Base-by-base conservation (phyloP, 2,329 filamentous ascomycete genomes). In the Exophiala sideris region DNA sequence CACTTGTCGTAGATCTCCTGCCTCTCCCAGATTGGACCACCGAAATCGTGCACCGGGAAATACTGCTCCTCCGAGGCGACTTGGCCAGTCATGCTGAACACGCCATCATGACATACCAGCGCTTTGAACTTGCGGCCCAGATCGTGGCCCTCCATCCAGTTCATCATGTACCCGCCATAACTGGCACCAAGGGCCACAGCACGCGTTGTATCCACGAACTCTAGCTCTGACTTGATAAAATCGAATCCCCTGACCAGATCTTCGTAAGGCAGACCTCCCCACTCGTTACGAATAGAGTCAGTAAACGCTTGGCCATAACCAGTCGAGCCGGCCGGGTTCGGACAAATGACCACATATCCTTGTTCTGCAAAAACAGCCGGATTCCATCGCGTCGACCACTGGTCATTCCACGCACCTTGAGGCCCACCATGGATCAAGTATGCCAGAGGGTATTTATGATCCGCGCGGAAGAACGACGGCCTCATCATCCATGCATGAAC, bases 131-230 rank as follows among this genome's bases (percentile, higher is more conserved):
- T 77, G 40, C 76, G 76, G 9, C 75, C 79, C 1, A 84, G 68
- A 0, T 75, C 69, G 18, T 82, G 76, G 0, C 79, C 79, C 45
- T 81, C 73, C 18, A 84, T 76, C 77, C 79, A 83, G 62, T 81
- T 80, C 60, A 82, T 74, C 77, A 84, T 78, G 65, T 81, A 84
- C 8, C 79, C 81, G n/a, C 81, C 81, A 54, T 79, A 83, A 5
- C 76, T 78, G 5, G 71, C 77, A 0, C 81, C 81, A 1, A 78
- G 68, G 0, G 79, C 74, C 16, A 83, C 72, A 1, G 78, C 79
- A 5, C 79, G 77, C 7, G 68, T 66, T 10, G 74, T 76, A 62
- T 84, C 81, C 20, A 84, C 71, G 49, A 78, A 82, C 0, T 71
- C 58, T 12, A 82, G 68, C 8, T 81, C 70, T 1, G 71, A 61